phyloP scores from a whole-genome alignment of 139 green algal genomes.

The Volvox africanus region DNA sequence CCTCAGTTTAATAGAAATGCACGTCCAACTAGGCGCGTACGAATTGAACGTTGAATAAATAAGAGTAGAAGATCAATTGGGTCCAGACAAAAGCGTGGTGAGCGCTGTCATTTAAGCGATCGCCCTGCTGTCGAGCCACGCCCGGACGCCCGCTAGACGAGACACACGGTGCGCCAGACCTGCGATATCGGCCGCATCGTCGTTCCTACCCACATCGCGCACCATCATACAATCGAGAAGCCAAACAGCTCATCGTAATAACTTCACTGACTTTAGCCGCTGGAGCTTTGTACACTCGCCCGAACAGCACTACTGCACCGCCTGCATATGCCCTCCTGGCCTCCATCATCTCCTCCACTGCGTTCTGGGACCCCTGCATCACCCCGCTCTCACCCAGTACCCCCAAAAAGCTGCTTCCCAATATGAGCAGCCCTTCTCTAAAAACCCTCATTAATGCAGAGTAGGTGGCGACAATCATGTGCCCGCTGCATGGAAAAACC shows the following conservation, averaged over 20 bases:
- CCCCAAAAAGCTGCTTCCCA: neutral
- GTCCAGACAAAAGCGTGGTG: slow-evolving; percentile 4
- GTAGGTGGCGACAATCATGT: neutral
- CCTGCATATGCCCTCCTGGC: too few relatives aligned
- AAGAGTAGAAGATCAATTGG: slow-evolving; percentile 14
- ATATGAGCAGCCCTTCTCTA: neutral
- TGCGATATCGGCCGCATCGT: neutral
- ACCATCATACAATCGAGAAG: neutral
- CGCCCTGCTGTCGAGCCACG: neutral
- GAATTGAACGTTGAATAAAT: slow-evolving; percentile 27
- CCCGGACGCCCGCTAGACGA: neutral
- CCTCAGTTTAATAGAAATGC: neutral
- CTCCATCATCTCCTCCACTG: too few relatives aligned
- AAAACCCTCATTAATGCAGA: neutral
- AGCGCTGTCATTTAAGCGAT: neutral
- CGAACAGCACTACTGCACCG: too few relatives aligned
- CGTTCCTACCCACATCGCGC: neutral
- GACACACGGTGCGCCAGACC: neutral
- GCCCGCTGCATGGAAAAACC: neutral
- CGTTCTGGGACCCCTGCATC: too few relatives aligned
- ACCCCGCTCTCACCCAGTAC: neutral
- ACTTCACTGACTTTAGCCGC: neutral
- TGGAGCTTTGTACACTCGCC: neutral
- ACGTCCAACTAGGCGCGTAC: slow-evolving; percentile 7
- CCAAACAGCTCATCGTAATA: neutral